Conservation (phyloP, 1,284 basidiomycete species). For the Trichosporon asahii region DNA sequence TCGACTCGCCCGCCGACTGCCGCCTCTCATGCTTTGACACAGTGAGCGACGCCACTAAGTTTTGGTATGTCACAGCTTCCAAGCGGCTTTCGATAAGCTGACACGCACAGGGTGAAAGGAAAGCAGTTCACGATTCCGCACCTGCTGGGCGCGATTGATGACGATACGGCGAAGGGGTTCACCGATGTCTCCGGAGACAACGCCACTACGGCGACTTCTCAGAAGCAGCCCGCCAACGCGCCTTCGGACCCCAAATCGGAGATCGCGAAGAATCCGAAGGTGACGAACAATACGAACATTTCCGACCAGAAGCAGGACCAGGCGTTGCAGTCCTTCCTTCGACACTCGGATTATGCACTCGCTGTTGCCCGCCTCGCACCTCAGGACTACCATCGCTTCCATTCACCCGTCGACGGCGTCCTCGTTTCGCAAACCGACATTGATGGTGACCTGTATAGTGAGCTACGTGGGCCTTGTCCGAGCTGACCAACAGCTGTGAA, state of each 20-base stretch:
- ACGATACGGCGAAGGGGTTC: slow-evolving; percentile 56
- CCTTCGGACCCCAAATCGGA: not conserved
- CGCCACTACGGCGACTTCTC: not conserved
- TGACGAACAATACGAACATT: not conserved
- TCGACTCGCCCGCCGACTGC: slow-evolving; percentile 72
- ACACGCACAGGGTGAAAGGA: slow-evolving; percentile 65
- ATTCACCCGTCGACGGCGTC: slow-evolving; percentile 67
- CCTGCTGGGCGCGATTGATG: slow-evolving; percentile 57
- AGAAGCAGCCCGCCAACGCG: not conserved
- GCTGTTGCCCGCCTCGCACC: slow-evolving; percentile 62
- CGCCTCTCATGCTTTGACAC: slow-evolving; percentile 66
- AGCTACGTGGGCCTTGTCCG: slow-evolving; percentile 1
- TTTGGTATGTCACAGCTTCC: slow-evolving; percentile 58
- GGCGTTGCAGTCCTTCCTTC: not conserved
- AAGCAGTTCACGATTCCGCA: slow-evolving; percentile 64
- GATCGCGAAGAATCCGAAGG: not conserved
- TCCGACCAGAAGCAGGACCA: slow-evolving; percentile 6
- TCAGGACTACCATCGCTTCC: slow-evolving; percentile 81
- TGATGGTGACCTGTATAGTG: slow-evolving; percentile 49
- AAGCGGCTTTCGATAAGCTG: not conserved
- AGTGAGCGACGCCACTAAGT: slow-evolving; percentile 61
- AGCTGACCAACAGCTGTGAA: slow-evolving; percentile 37
- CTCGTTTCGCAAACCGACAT: slow-evolving; percentile 56
- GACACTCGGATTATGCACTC: slow-evolving; percentile 17
- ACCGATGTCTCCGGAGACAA: slow-evolving; percentile 30